Evolutionary conservation across 805 yeast species (phyloP).

Genomic region (Phaffomyces thermotolerans): DNA sequence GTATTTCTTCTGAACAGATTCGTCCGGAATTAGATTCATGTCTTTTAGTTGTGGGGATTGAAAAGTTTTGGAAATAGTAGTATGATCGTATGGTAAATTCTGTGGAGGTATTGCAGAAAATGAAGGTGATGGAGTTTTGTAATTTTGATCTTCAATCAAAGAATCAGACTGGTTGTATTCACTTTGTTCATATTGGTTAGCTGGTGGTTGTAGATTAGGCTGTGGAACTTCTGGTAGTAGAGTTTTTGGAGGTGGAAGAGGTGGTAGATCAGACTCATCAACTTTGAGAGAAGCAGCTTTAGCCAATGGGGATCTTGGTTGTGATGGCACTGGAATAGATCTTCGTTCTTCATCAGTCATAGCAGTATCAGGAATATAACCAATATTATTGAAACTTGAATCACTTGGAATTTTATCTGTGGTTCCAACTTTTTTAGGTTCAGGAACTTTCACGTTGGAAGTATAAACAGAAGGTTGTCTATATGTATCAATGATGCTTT

Average conservation of each 20-base stretch:
- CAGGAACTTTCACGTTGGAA: slow-evolving; percentile 6
- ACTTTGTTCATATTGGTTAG: not conserved
- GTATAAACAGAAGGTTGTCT: slow-evolving; percentile 8
- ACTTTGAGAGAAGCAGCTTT: slow-evolving; percentile 1
- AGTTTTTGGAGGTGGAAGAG: not conserved
- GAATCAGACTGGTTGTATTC: not conserved
- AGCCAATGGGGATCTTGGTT: slow-evolving; percentile 14
- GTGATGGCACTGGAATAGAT: slow-evolving; percentile 17
- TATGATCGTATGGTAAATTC: not conserved
- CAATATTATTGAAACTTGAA: slow-evolving; percentile 1
- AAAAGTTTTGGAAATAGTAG: not conserved
- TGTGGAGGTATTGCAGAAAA: not conserved
- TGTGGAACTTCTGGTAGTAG: not conserved
- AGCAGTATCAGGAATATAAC: slow-evolving; percentile 18
- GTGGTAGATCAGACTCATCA: not conserved
- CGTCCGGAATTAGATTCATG: no score
- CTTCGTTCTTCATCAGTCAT: slow-evolving; percentile 1
- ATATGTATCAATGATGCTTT: slow-evolving; percentile 21
- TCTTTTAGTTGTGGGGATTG: not conserved
- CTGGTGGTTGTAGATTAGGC: not conserved
- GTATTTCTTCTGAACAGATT: no score
- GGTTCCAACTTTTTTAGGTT: not conserved
- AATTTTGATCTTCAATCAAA: not conserved
- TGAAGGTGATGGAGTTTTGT: not conserved
- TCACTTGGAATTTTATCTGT: not conserved